Evolutionary conservation across 306 rosid species (phyloP).

Genomic region (Ormosia emarginata): DNA sequence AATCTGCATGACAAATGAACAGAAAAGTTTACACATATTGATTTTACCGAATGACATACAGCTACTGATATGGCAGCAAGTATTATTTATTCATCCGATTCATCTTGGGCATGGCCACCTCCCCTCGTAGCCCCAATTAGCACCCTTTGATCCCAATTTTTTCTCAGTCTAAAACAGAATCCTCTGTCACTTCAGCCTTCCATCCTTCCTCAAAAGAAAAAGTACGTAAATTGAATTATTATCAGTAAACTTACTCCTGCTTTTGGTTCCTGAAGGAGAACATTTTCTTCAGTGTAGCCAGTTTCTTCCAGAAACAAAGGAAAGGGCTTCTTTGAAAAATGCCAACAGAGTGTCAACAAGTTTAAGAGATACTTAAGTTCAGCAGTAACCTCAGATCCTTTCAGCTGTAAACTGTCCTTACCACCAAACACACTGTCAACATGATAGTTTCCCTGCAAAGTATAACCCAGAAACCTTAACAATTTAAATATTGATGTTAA

Average conservation of each 20-base stretch:
- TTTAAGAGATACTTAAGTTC: conserved; percentile 71
- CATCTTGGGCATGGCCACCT: neutral
- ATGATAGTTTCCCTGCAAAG: conserved; percentile 70
- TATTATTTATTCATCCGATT: neutral
- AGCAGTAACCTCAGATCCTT: conserved; percentile 58
- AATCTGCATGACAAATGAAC: conserved; percentile 55
- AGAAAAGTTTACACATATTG: neutral
- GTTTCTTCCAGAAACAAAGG: conserved; percentile 79
- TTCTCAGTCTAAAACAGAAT: neutral
- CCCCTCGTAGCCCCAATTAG: neutral
- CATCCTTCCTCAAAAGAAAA: neutral
- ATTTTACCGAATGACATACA: neutral
- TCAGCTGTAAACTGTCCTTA: conserved; percentile 61
- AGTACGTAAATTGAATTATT: neutral
- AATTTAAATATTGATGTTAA: neutral
- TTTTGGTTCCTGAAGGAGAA: conserved; percentile 88
- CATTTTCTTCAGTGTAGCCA: conserved; percentile 67
- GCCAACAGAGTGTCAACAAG: conserved; percentile 90
- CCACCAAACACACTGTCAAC: conserved; percentile 79
- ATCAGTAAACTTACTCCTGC: conserved; percentile 67
- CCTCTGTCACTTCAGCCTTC: neutral
- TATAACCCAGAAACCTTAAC: conserved; percentile 8
- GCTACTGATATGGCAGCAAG: conserved; percentile 2
- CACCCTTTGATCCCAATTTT: conserved; percentile 1
- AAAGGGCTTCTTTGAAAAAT: conserved; percentile 85